Evolutionary conservation across 371 early-diverging fungal species (phyloP).

Genomic region (Caulochytrium protostelioides): DNA sequence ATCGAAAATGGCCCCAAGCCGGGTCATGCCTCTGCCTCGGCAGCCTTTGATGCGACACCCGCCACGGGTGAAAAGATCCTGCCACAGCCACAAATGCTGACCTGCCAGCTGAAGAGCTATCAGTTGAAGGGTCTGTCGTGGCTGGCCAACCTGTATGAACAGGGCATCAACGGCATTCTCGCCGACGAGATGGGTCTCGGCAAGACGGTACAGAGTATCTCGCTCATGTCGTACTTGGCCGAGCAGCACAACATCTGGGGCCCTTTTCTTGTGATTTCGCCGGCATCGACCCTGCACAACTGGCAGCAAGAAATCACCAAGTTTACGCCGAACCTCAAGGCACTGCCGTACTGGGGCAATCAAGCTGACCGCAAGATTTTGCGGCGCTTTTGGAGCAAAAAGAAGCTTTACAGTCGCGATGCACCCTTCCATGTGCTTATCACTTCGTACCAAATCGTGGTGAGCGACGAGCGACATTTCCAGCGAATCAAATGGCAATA

Average conservation of each 20-base stretch:
- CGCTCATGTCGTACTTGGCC: constrained; percentile 63
- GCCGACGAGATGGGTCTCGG: constrained; percentile 94
- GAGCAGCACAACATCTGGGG: constrained; percentile 72
- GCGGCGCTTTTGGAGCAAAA: constrained; percentile 62
- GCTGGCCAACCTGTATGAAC: constrained; percentile 88
- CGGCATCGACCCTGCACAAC: constrained; percentile 88
- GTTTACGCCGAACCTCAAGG: constrained; percentile 72
- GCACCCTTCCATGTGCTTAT: constrained; percentile 80
- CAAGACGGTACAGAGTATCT: constrained; percentile 91
- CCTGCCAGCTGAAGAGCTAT: constrained; percentile 73
- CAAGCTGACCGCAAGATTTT: constrained; percentile 65
- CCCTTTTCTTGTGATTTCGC: constrained; percentile 88
- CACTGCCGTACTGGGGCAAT: constrained; percentile 84
- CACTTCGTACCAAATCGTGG: constrained; percentile 83
- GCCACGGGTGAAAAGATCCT: neutral
- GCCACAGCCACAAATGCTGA: constrained; percentile 63
- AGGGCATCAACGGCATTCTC: constrained; percentile 92
- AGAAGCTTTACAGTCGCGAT: constrained; percentile 51
- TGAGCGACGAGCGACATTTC: constrained; percentile 69
- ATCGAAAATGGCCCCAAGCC: too few species aligned
- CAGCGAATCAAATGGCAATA: constrained; percentile 89
- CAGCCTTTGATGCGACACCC: too few species aligned
- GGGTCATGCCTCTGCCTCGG: too few species aligned
- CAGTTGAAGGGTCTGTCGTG: constrained; percentile 98
- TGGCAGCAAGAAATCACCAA: constrained; percentile 89